Conservation (phyloP, 768 basidiomycete species). For the Hirschioporus abietinus region DNA sequence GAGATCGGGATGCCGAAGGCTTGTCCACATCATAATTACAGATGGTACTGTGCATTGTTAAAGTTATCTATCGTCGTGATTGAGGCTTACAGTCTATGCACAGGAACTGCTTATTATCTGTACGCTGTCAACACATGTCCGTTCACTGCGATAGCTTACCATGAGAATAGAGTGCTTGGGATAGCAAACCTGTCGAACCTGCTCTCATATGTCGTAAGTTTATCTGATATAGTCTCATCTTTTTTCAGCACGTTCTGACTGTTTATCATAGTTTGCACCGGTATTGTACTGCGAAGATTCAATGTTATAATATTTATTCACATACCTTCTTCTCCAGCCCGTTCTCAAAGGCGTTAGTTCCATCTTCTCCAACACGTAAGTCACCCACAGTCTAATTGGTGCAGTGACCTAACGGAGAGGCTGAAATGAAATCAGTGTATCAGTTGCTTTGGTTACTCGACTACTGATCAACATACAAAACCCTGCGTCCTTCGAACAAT, state of each 20-base stretch:
- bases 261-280: background rate
- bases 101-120: background rate
- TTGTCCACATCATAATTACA: background rate
- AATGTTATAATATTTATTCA: background rate
- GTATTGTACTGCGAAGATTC: background rate
- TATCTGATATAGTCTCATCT: background rate
- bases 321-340: background rate
- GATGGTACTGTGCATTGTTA: background rate
- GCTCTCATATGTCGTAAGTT: constrained; percentile 2
- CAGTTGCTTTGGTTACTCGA: background rate
- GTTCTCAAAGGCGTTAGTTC: background rate
- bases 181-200: background rate
- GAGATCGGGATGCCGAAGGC: background rate
- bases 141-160: background rate
- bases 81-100: background rate
- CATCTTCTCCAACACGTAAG: background rate
- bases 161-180: background rate
- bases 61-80: background rate
- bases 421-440: background rate
- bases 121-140: background rate
- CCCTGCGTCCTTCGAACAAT: background rate
- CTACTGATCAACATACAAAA: constrained; percentile 2
- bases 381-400: background rate
- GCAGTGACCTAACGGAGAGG: too few relatives aligned
- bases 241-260: background rate